phyloP scores from a whole-genome alignment of 441 rosid genomes.

The Isatis lusitanica region DNA sequence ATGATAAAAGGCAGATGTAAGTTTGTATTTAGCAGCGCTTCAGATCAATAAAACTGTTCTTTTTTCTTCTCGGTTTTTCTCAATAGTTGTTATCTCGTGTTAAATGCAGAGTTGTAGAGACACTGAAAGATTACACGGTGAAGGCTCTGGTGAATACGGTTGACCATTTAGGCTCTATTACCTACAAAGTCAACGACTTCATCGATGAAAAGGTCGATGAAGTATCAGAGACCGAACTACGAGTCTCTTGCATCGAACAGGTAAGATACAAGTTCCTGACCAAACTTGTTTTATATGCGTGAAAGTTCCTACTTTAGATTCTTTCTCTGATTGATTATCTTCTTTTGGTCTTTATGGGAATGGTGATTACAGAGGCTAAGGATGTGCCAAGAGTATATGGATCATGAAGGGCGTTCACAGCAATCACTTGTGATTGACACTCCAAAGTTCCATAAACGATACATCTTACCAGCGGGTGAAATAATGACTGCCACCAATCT shows the following conservation, averaged over 20 bases:
- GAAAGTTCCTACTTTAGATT: not conserved
- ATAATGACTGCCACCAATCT: slow-evolving; percentile 56
- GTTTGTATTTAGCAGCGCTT: slow-evolving; percentile 30
- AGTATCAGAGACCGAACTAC: slow-evolving; percentile 71
- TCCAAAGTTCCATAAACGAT: slow-evolving; percentile 86
- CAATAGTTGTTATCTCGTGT: not conserved
- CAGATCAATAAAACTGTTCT: not conserved
- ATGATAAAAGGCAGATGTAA: slow-evolving; percentile 85
- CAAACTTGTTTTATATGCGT: not conserved
- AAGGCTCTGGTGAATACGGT: slow-evolving; percentile 93
- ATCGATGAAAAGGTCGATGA: slow-evolving; percentile 84
- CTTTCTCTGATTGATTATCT: not conserved
- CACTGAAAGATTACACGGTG: slow-evolving; percentile 88
- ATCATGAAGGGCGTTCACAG: slow-evolving; percentile 82
- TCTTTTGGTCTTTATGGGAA: not conserved
- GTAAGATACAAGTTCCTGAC: slow-evolving; percentile 31
- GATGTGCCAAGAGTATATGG: slow-evolving; percentile 84
- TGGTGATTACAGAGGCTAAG: slow-evolving; percentile 59
- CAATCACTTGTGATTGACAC: slow-evolving; percentile 77
- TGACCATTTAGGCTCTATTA: slow-evolving; percentile 93
- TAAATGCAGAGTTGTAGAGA: slow-evolving; percentile 78
- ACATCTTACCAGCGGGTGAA: slow-evolving; percentile 93
- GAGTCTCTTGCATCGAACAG: slow-evolving; percentile 88
- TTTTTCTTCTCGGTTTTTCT: not conserved
- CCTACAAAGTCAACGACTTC: slow-evolving; percentile 82